Conservation (phyloP, 176 grass and related monocot species). For the Oryza glumipatula region DNA sequence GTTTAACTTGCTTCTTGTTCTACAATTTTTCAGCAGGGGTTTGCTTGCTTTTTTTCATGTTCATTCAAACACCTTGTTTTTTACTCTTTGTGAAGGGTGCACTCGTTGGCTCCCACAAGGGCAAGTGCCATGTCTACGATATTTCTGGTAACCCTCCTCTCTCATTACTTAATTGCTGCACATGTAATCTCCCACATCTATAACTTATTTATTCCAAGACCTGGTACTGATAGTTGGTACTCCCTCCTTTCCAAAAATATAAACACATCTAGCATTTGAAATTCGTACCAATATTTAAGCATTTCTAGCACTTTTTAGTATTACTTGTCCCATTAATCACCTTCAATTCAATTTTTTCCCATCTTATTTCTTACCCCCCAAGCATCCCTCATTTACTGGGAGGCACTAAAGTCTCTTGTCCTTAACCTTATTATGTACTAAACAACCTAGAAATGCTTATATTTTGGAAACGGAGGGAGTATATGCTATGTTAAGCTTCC, state of each 20-base stretch:
- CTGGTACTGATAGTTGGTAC: neutral
- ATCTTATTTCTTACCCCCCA: too few species aligned
- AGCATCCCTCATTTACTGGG: too few species aligned
- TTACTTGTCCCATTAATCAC: too few species aligned
- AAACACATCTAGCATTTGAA: too few species aligned
- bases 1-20: constrained; percentile 55
- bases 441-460: too few species aligned
- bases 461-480: too few species aligned
- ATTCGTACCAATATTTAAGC: too few species aligned
- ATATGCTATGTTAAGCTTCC: neutral
- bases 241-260: too few species aligned
- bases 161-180: constrained; percentile 15
- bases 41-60: constrained; percentile 26
- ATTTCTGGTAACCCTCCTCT: constrained; percentile 70
- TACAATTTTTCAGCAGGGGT: neutral
- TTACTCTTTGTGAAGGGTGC: constrained; percentile 71
- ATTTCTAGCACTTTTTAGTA: too few species aligned
- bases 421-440: too few species aligned
- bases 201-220: constrained; percentile 1
- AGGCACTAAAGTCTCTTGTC: too few species aligned
- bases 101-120: constrained; percentile 86
- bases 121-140: constrained; percentile 88
- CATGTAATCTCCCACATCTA: neutral
- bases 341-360: too few species aligned
- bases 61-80: constrained; percentile 41